Conservation (phyloP, 257 asterid species). For the Rehmannia glutinosa region DNA sequence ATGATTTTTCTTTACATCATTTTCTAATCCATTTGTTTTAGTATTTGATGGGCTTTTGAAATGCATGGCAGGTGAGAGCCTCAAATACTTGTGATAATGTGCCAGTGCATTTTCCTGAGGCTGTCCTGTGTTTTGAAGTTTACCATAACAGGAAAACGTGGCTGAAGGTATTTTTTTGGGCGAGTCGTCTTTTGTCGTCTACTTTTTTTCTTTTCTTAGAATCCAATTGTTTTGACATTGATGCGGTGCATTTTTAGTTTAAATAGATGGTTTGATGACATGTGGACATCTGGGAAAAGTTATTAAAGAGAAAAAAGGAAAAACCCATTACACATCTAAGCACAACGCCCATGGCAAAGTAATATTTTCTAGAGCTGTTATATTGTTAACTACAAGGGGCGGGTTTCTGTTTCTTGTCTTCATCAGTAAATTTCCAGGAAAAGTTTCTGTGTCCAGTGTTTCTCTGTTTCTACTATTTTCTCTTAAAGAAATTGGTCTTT, state of each 20-base stretch:
- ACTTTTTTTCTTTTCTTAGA: too few relatives aligned
- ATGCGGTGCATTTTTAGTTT: too few relatives aligned
- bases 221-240: too few relatives aligned
- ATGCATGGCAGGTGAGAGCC: conserved; percentile 50
- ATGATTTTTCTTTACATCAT: not conserved
- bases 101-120: conserved; percentile 68
- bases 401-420: not conserved
- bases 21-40: not conserved
- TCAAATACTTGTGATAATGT: conserved; percentile 36
- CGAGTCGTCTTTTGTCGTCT: too few relatives aligned
- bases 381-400: not conserved
- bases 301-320: too few relatives aligned
- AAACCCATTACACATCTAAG: too few relatives aligned
- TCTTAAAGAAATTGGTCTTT: not conserved
- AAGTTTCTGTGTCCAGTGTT: not conserved
- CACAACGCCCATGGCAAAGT: too few relatives aligned
- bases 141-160: conserved; percentile 58
- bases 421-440: not conserved
- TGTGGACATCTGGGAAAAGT: too few relatives aligned
- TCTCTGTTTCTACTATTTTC: not conserved
- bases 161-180: conserved; percentile 55
- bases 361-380: too few relatives aligned
- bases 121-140: conserved; percentile 67
- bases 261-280: too few relatives aligned
- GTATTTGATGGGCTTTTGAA: conserved; percentile 10